Conservation (phyloP, 371 early-diverging fungal species). For the Mortierella sp. region DNA sequence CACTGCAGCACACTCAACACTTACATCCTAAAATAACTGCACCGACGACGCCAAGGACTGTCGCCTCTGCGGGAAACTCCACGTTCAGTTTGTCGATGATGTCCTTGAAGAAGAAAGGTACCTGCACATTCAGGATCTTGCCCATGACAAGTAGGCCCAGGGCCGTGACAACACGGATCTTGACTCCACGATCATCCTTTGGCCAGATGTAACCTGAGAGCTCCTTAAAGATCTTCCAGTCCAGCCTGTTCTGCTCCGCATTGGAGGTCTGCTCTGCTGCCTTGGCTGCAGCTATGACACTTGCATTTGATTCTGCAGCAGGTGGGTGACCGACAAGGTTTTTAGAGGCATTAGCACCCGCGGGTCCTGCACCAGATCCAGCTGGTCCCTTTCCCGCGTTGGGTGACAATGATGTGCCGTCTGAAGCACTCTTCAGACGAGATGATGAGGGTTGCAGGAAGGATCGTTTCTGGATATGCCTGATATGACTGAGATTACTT, state of each 20-base stretch:
- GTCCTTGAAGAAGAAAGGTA: constrained; percentile 94
- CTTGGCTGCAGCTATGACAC: constrained; percentile 16
- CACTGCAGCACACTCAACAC: constrained; percentile 13
- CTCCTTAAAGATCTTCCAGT: constrained; percentile 82
- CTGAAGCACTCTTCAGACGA: constrained; percentile 9
- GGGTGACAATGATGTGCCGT: not conserved
- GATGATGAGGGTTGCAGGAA: constrained; percentile 27
- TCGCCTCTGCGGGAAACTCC: constrained; percentile 66
- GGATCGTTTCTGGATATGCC: constrained; percentile 18
- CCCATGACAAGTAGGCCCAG: constrained; percentile 83
- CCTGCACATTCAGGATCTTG: constrained; percentile 92
- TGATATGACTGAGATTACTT: too few relatives aligned
- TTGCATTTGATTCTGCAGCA: not conserved
- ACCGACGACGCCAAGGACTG: constrained; percentile 81
- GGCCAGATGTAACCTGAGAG: constrained; percentile 93
- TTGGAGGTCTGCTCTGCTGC: constrained; percentile 17
- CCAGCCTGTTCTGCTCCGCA: constrained; percentile 52
- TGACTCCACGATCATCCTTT: constrained; percentile 79
- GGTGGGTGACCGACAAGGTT: constrained; percentile 4
- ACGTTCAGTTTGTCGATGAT: constrained; percentile 81
- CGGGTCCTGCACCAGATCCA: constrained; percentile 7
- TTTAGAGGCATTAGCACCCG: constrained; percentile 9
- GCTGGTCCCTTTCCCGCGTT: constrained; percentile 7
- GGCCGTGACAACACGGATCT: constrained; percentile 88
- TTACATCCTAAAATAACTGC: constrained; percentile 90